A percentile compares a stretch with the other conserved stretches of the same genome.
Evolutionary conservation across 1,139 yeast genomes (phyloP).

Genomic region (Sugiyamaella novakii): DNA sequence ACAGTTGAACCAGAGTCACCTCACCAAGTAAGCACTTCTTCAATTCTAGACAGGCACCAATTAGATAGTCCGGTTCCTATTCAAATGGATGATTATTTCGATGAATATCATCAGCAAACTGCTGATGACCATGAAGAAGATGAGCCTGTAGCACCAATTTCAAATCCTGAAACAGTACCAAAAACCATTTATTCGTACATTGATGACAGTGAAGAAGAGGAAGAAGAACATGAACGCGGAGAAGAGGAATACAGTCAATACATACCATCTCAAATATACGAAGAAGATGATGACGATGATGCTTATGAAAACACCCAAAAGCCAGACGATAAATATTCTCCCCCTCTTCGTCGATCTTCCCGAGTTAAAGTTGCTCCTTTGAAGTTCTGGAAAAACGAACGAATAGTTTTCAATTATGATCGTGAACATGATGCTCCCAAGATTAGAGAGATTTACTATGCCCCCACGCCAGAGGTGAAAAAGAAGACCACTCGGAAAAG

Average conservation of each 20-base stretch:
- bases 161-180: not conserved
- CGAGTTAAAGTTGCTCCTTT: conserved; percentile 72
- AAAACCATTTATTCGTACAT: conserved; percentile 1
- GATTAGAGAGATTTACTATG: conserved; percentile 22
- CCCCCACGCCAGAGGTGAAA: conserved; percentile 19
- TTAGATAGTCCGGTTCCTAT: no score
- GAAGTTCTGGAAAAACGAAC: conserved; percentile 85
- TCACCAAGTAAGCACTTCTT: no score
- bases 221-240: not conserved
- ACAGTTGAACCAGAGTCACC: no score
- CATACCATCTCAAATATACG: conserved; percentile 1
- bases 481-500: conserved; percentile 4
- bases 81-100: conserved; percentile 4
- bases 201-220: conserved; percentile 17
- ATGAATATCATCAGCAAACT: not conserved
- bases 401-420: conserved; percentile 58
- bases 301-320: no score
- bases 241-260: conserved; percentile 11
- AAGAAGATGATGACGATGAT: conserved; percentile 8
- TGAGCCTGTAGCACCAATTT: not conserved
- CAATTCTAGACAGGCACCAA: no score
- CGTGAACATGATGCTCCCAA: conserved; percentile 38
- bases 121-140: conserved; percentile 8
- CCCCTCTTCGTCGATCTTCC: conserved; percentile 51
- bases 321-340: no score